Base-by-base conservation (phyloP, 2,329 filamentous ascomycete species). In the Microdochium trichocladiopsis region DNA sequence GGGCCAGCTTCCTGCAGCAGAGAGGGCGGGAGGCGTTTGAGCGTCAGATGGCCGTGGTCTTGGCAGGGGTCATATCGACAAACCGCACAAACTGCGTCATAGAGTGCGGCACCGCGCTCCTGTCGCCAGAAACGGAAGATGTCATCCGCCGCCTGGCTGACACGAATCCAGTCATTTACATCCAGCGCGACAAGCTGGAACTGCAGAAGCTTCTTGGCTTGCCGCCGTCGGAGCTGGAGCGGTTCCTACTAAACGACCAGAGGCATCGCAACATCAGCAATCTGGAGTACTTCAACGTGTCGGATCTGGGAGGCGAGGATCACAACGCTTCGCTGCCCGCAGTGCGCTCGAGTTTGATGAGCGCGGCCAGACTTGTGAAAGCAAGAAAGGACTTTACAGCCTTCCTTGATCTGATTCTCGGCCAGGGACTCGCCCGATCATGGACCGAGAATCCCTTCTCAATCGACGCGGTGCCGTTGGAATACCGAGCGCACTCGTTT, bases 281-380 rank as follows among this genome's bases (percentile, higher is more conserved):
- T 56, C 73, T 86, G 51, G 86, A 90, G 61, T 90, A 87, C 63
- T 88, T 81, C 70, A 89, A 88, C 58, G 71, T 87, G 12, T 78
- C 83, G 55, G 74, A 75, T 52, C 63, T 69, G 2, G 70, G 72
- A 49, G 66, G 66, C 23, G 63, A 65, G 36, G 60, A 56, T 3
- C 55, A 60, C 11, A 50, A 61, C 2, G 60, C 64, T 1, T 61
- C 64, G 6, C 64, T 68, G 9, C 60, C 62, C 3, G 63, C 67
- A 24, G 62, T 69, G 28, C 67, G 71, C 47, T 68, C 69, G 5
- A 70, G 69, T 10, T 74, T 77, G 1, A 73, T 75, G 1, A 80
- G 80, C 48, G 70, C 84, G 4, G 84, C 82, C 18, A 71, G 66
- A 6, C 69, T 88, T 2, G 81, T 87, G 52, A 68, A 77, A 53